Percentiles rank a stretch among this genome's conserved stretches.
Evolutionary conservation across 1,139 yeast species (phyloP).

Genomic region (Magnusiomyces sp.): DNA sequence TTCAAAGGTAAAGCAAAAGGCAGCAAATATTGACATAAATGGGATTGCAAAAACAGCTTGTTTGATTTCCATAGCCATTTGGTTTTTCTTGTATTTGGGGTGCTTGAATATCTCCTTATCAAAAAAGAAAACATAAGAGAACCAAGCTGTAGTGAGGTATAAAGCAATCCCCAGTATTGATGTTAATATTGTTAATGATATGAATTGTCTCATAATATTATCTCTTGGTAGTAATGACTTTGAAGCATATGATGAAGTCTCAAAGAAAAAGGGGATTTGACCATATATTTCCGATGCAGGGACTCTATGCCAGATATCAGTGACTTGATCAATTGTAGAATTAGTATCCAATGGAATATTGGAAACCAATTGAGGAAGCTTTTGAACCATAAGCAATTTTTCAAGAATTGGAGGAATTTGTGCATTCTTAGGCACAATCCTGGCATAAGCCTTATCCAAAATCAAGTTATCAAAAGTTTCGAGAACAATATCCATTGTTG

Average conservation of each 20-base stretch:
- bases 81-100: conserved; percentile 91
- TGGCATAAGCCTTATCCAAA: not conserved
- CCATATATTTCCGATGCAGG: conserved; percentile 36
- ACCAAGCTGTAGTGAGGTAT: conserved; percentile 64
- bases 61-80: conserved; percentile 70
- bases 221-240: conserved; percentile 62
- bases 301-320: too few species aligned
- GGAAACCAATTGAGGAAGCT: not conserved
- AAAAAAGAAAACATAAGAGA: conserved; percentile 72
- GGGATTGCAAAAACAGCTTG: conserved; percentile 81
- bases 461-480: not conserved
- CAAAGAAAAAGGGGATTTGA: conserved; percentile 36
- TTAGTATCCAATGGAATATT: too few species aligned
- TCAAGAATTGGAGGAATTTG: conserved; percentile 39
- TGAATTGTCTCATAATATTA: conserved; percentile 58
- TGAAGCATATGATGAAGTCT: conserved; percentile 45
- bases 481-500: not conserved
- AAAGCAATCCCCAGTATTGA: conserved; percentile 77
- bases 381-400: not conserved
- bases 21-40: conserved; percentile 72
- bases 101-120: conserved; percentile 88
- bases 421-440: too few species aligned
- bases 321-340: not conserved
- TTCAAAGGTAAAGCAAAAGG: conserved; percentile 83
- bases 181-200: conserved; percentile 65